Base-by-base conservation (phyloP, 2,329 filamentous ascomycete species). In the Stagonosporopsis tanaceti region DNA sequence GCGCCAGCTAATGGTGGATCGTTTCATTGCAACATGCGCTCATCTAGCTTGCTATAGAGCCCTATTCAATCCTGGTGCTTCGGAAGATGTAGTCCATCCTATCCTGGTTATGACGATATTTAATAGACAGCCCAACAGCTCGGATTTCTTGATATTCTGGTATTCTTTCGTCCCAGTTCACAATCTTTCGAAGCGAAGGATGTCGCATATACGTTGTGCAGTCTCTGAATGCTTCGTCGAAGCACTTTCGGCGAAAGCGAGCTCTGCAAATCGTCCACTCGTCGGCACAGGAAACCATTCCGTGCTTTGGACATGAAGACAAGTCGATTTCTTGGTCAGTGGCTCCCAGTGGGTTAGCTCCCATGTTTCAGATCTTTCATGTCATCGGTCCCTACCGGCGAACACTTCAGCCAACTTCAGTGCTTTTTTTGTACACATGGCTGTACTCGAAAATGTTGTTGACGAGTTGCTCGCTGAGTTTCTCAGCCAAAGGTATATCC, bases 401-500 rank as follows among this genome's bases (percentile, higher is more conserved):
- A 6, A 22, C 12, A 15, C 11, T 25, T 25, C 22, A 22, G 22
- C 22, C 38, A 14, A 5, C 27, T 44, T 30, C 3, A 15, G 17
- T 20, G 15, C 15, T n/a, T 25, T 4, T 28, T 14, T 30, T 24
- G 20, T n/a, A 30, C 6, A 6, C 27, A 11, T n/a, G 25, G 40
- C 6, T 30, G 12, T 30, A 15, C 2, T 24, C 2, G 17, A 7
- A n/a, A 14, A 27, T 12, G 17, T 22, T 32, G 1, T 11, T 5
- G 3, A 6, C 3, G 8, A 17, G 15, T 25, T 2, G 15, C 3
- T 32, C 15, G 25, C 5, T 27, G 14, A 14, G 4, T 40, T 20
- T 12, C n/a, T 64, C 66, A 70, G 42, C 68, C 67, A 47, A 69
- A 73, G 15, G 67, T 69, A 44, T 67, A 71, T 1, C 64, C 69